phyloP scores from a whole-genome alignment of 306 rosid genomes.

The Vigna trinervia region DNA sequence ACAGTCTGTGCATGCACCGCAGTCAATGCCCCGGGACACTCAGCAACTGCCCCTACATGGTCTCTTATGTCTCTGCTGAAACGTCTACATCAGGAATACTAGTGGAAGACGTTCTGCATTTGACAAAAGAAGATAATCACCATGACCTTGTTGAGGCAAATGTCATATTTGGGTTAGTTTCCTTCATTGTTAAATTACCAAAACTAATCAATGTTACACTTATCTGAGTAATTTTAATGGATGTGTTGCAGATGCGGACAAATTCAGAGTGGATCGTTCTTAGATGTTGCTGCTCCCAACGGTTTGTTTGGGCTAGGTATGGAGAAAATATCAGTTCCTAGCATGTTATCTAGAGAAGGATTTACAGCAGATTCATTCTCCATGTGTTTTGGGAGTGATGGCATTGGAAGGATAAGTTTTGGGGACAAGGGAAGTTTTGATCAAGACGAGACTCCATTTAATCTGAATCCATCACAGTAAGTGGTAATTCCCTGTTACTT shows the following conservation, averaged over 20 bases:
- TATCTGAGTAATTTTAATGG: slow-evolving; percentile 24
- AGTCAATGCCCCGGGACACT: slow-evolving; percentile 65
- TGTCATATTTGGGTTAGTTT: slow-evolving; percentile 85
- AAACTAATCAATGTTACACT: neutral
- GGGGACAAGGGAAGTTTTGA: slow-evolving; percentile 92
- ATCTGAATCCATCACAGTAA: slow-evolving; percentile 81
- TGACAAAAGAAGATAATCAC: slow-evolving; percentile 63
- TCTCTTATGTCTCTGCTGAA: slow-evolving; percentile 87
- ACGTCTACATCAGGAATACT: slow-evolving; percentile 86
- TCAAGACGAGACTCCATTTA: slow-evolving; percentile 89
- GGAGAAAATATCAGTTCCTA: slow-evolving; percentile 98
- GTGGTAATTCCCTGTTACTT: slow-evolving; percentile 65
- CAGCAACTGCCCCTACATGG: slow-evolving; percentile 83
- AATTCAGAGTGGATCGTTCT: slow-evolving; percentile 90
- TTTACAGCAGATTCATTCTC: slow-evolving; percentile 86
- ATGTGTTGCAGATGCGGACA: slow-evolving; percentile 81
- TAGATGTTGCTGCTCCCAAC: slow-evolving; percentile 93
- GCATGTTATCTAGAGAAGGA: slow-evolving; percentile 84
- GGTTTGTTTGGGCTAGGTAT: slow-evolving; percentile 97
- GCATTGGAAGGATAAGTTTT: slow-evolving; percentile 89
- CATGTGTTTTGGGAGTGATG: slow-evolving; percentile 94
- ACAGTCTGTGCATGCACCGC: slow-evolving; percentile 67
- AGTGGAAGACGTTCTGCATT: slow-evolving; percentile 85
- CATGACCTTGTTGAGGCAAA: slow-evolving; percentile 70
- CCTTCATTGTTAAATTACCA: slow-evolving; percentile 29